Conservation (phyloP, 495 filamentous ascomycete genomes). For the Talaromyces stipitatus region DNA sequence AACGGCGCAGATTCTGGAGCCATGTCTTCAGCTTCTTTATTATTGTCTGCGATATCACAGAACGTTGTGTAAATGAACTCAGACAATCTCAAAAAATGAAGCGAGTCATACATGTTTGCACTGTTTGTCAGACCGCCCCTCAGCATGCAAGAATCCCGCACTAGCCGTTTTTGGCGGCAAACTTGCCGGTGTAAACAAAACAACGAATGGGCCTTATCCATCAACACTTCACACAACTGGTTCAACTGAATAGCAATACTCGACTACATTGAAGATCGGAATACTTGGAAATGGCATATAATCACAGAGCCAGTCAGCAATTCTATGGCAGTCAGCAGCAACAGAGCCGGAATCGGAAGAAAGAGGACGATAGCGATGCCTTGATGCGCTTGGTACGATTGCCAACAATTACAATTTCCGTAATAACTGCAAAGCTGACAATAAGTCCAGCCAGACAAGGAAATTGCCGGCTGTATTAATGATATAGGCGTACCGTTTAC, state of each 20-base stretch:
- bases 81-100: not conserved
- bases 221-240: constrained; percentile 18
- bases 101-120: constrained; percentile 25
- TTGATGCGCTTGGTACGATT: constrained; percentile 73
- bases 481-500: constrained; percentile 89
- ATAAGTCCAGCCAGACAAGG: constrained; percentile 56
- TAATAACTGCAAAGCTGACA: constrained; percentile 11
- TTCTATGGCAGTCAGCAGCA: constrained; percentile 46
- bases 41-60: not conserved
- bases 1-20: constrained; percentile 21
- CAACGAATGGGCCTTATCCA: not conserved
- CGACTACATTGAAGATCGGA: no score
- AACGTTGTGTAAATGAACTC: not conserved
- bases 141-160: constrained; percentile 21
- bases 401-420: not conserved
- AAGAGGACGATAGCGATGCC: constrained; percentile 75
- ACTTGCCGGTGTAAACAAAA: constrained; percentile 23
- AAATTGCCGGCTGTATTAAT: constrained; percentile 94
- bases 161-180: constrained; percentile 31
- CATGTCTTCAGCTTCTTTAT: constrained; percentile 18
- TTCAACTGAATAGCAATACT: not conserved
- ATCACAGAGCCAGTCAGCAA: constrained; percentile 70
- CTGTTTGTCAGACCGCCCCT: constrained; percentile 24
- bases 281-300: constrained; percentile 44
- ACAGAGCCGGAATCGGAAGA: constrained; percentile 52